These are phyloP conservation scores for Physcia stellaris DNA, from an alignment of 495 filamentous ascomycete species.

Conservation along the genomic window DNA sequence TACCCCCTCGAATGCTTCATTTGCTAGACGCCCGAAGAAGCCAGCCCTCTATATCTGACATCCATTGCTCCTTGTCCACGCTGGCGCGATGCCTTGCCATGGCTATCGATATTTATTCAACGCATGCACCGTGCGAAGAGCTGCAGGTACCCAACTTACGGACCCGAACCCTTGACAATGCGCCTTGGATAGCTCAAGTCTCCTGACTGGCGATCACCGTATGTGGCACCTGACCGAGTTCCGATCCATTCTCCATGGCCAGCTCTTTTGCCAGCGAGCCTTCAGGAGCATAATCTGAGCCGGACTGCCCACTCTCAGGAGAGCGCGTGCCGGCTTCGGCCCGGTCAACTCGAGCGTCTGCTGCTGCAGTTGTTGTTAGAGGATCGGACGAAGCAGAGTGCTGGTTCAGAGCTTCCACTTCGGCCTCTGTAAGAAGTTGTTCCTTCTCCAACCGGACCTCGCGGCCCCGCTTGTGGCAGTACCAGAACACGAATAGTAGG, in stretches of 20 bases:
- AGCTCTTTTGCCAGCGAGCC: conserved; percentile 4
- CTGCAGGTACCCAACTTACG: too few relatives aligned
- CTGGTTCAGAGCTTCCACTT: conserved; percentile 22
- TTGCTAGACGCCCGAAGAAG: too few relatives aligned
- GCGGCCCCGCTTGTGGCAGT: conserved; percentile 84
- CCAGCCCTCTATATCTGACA: too few relatives aligned
- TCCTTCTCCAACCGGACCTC: conserved; percentile 72
- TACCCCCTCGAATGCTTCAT: too few relatives aligned
- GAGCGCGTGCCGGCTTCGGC: conserved; percentile 25
- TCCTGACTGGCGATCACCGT: too few relatives aligned
- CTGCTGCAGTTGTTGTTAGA: conserved; percentile 31
- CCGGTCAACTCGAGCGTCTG: conserved; percentile 28
- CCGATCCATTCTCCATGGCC: neutral
- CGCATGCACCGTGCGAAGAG: too few relatives aligned
- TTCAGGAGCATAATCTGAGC: conserved; percentile 1
- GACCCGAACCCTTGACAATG: too few relatives aligned
- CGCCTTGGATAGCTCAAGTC: too few relatives aligned
- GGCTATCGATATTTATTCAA: too few relatives aligned
- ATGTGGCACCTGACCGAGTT: neutral
- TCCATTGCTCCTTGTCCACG: too few relatives aligned
- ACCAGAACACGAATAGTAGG: conserved; percentile 86
- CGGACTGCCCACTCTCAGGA: neutral
- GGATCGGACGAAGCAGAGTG: neutral
- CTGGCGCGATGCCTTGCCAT: too few relatives aligned
- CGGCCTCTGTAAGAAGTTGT: conserved; percentile 36